Conservation (phyloP, 2,329 filamentous ascomycete genomes). For the Rhynchosporium agropyri region DNA sequence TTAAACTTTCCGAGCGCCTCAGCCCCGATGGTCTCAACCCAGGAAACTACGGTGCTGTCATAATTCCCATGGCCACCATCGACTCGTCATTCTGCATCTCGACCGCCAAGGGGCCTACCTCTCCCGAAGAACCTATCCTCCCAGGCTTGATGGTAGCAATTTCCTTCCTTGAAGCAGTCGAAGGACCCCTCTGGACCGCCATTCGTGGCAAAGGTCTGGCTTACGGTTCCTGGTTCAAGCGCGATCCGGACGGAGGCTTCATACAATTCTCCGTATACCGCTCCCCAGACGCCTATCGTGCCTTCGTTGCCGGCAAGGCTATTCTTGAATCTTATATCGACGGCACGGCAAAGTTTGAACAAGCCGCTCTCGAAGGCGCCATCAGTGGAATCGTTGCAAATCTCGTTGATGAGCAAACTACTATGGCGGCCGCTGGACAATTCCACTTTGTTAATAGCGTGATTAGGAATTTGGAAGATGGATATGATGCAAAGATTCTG, state of each 20-base stretch:
- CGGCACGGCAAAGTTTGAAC: constrained; percentile 73
- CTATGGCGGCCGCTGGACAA: constrained; percentile 78
- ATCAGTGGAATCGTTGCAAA: constrained; percentile 85
- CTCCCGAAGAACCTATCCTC: constrained; percentile 74
- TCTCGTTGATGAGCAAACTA: constrained; percentile 87
- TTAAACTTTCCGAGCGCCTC: constrained; percentile 69
- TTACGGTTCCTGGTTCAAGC: constrained; percentile 81
- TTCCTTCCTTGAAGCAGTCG: constrained; percentile 88
- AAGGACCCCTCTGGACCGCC: constrained; percentile 92
- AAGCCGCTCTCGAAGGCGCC: constrained; percentile 73
- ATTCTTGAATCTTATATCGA: constrained; percentile 75
- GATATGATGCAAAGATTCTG: constrained; percentile 78
- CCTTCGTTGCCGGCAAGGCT: constrained; percentile 74
- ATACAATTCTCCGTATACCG: constrained; percentile 87
- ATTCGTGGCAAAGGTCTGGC: constrained; percentile 92
- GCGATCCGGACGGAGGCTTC: constrained; percentile 77
- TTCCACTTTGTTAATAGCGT: constrained; percentile 84
- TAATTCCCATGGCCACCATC: constrained; percentile 88
- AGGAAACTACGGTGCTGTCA: constrained; percentile 71
- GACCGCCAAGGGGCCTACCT: constrained; percentile 72
- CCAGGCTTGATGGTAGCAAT: constrained; percentile 86
- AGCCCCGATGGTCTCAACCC: constrained; percentile 74
- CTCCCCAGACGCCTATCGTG: constrained; percentile 85
- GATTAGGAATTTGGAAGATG: constrained; percentile 71
- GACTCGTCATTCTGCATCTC: constrained; percentile 89